Conservation (phyloP, 2,329 filamentous ascomycete genomes). For the Aspergillus arachidicola region DNA sequence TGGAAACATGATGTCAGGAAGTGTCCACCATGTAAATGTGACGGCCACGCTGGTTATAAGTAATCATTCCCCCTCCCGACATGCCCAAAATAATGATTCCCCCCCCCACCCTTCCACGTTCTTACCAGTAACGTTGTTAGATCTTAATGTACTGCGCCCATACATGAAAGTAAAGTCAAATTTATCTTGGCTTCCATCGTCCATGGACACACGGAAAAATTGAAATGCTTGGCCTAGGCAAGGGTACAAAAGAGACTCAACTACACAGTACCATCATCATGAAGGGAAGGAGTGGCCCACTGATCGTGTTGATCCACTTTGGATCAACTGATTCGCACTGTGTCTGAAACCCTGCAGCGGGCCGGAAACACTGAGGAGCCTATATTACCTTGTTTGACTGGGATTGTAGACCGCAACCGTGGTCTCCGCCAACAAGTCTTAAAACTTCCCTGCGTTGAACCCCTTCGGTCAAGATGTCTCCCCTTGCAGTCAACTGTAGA, state of each 20-base stretch:
- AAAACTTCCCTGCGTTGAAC: background rate
- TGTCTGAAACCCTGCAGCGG: background rate
- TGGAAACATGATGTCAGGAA: conserved; percentile 15
- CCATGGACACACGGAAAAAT: conserved; percentile 11
- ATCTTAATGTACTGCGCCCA: background rate
- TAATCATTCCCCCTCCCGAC: background rate
- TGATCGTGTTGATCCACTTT: background rate
- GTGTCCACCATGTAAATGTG: conserved; percentile 1
- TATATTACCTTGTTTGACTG: background rate
- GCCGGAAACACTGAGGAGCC: background rate
- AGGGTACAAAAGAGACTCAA: conserved; percentile 9
- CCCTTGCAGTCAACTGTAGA: background rate
- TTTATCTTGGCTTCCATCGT: conserved; percentile 10
- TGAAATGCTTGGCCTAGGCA: conserved; percentile 27
- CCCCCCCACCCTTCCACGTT: background rate
- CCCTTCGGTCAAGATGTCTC: background rate
- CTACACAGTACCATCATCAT: background rate
- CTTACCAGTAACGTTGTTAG: background rate
- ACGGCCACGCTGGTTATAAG: background rate
- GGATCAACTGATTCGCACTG: background rate
- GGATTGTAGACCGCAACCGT: background rate
- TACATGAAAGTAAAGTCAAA: background rate
- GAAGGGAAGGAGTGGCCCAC: background rate
- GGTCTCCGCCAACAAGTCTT: background rate
- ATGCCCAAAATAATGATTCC: background rate